Percentiles rank a stretch among this genome's conserved stretches.
Conservation (phyloP, 345 rosid species). For the Pistacia integerrima region DNA sequence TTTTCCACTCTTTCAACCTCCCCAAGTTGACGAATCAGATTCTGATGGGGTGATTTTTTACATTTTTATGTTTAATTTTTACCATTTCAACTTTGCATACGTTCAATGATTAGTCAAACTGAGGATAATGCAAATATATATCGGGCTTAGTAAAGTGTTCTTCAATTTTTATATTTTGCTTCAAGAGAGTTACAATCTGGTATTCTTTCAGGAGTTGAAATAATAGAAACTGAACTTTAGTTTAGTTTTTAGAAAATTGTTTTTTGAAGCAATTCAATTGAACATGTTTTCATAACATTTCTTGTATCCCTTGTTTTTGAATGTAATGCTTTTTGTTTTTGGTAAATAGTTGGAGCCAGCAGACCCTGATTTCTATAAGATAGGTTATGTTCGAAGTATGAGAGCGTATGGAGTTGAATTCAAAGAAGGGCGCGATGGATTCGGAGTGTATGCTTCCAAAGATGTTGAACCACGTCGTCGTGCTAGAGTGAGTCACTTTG, state of each 20-base stretch:
- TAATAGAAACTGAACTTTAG: neutral
- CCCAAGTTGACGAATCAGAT: conserved; percentile 42
- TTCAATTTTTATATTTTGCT: no score
- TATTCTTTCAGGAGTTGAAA: no score
- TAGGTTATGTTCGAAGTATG: conserved; percentile 79
- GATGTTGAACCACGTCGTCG: conserved; percentile 85
- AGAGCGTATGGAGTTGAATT: conserved; percentile 91
- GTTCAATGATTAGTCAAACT: neutral
- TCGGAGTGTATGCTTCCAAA: conserved; percentile 89
- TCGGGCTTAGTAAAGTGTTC: no score
- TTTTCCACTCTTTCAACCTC: conserved; percentile 71
- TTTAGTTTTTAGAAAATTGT: no score
- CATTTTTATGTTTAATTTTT: neutral
- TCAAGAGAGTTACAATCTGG: no score
- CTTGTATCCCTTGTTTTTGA: neutral
- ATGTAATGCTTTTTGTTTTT: neutral
- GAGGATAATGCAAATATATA: neutral
- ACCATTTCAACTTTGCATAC: neutral
- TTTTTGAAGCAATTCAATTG: no score
- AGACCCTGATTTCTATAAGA: conserved; percentile 94
- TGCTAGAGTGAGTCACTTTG: conserved; percentile 64
- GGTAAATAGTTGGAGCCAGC: conserved; percentile 49
- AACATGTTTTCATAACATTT: no score
- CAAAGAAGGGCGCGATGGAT: conserved; percentile 89
- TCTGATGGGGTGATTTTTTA: conserved; percentile 40